Base-by-base conservation (phyloP, 768 basidiomycete species). In the Tulasnella sp. region DNA sequence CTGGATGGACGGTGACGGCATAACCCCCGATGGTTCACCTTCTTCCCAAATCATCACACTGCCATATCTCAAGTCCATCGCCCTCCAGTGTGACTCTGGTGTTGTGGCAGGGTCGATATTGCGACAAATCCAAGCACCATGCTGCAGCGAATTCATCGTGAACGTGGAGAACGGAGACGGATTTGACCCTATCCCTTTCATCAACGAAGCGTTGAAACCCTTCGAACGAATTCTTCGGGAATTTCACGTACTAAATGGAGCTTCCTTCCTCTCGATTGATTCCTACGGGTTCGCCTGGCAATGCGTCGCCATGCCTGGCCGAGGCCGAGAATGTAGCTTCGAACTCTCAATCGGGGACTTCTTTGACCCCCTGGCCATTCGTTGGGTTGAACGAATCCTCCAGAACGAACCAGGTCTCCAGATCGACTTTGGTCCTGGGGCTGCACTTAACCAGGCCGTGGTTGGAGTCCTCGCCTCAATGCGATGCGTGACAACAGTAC, bases 21-120 rank as follows among this genome's bases (percentile, higher is more conserved):
- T 17, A 14, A 15, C 1, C 0, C 2, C 15, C 11, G 14, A 14
- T 0, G 1, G 2, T 7, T n/a, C 19, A n/a, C 6, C 9, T n/a
- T 49, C 49, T 49, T n/a, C 22, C n/a, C 19, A 19, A 17, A n/a
- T n/a, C 22, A n/a, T 49, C 49, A 49, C 11, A 6, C 49, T 49
- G 6, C 11, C 22, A 6, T n/a, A n/a, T 22, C 49, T 49, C 49
- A 49, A 9, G n/a, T 49, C 49, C 49, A 49, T 49, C 49, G 49
- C 19, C 7, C 0, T 49, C 22, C 8, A 49, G 19, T 49, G 49
- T 49, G 22, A n/a, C 7, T 19, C 19, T n/a, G 14, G 19, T 6
- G 11, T 22, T 49, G 49, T 7, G n/a, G n/a, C 49, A 8, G 49
- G 8, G 19, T 49, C 6, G 22, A 49, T 49, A 19, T n/a, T 49